phyloP scores from a whole-genome alignment of 257 asterid species.

The Eucommia ulmoides region DNA sequence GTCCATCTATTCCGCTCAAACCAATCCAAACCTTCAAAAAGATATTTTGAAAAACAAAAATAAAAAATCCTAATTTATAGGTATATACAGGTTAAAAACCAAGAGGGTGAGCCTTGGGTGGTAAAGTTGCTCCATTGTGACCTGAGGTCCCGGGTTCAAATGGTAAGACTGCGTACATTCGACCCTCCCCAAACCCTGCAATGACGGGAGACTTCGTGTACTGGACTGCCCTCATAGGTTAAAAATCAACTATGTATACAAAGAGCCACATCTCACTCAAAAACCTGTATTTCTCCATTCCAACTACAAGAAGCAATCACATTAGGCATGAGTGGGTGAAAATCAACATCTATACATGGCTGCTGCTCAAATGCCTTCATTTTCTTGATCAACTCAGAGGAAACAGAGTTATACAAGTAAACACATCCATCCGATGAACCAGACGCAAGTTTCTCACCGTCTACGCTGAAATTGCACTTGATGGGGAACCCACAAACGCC shows the following conservation, averaged over 20 bases:
- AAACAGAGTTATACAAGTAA: slow-evolving; percentile 49
- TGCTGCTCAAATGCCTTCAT: slow-evolving; percentile 49
- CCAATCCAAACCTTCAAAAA: too few relatives aligned
- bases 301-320: slow-evolving; percentile 80
- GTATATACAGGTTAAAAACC: too few relatives aligned
- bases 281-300: slow-evolving; percentile 54
- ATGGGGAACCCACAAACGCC: slow-evolving; percentile 83
- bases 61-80: too few relatives aligned
- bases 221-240: neutral
- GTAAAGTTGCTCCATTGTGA: too few relatives aligned
- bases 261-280: neutral
- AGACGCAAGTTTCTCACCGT: slow-evolving; percentile 48
- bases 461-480: slow-evolving; percentile 71
- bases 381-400: slow-evolving; percentile 48
- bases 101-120: too few relatives aligned
- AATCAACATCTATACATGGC: slow-evolving; percentile 62
- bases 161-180: too few relatives aligned
- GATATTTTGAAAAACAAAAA: too few relatives aligned
- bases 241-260: neutral
- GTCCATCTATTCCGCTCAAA: too few relatives aligned
- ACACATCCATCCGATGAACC: slow-evolving; percentile 82
- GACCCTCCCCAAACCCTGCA: too few relatives aligned
- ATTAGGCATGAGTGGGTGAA: slow-evolving; percentile 53
- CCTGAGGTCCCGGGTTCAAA: too few relatives aligned
- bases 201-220: too few relatives aligned